Evolutionary conservation across 768 basidiomycete species (phyloP), one percentile per base, ranked within the genome.

Genomic region (Russula abietina): DNA sequence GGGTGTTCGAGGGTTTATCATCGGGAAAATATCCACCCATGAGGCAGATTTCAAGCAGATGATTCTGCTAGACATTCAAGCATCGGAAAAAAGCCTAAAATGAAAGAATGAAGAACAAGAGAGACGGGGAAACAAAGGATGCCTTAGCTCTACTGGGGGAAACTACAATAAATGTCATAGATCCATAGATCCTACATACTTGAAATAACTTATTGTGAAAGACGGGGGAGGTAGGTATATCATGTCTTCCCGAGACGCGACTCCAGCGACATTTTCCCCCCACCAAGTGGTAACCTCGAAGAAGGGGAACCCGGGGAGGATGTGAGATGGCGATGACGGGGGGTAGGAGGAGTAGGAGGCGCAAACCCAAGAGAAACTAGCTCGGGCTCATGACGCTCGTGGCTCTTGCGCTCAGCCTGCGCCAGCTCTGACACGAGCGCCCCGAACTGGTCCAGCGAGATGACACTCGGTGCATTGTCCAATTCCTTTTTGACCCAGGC

Each of bases 401-500:
- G 58, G 45, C 64, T 59, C 39, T 33, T 43, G 24, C 39, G 56
- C 48, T 69, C 68, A 38, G 53, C 19, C 43, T 52, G 56, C 41
- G 56, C 60, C 16, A 69, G 65, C 33, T 46, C 50, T 24, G 49
- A 61, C 69, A 78, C 77, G 48, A 74, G 72, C 38, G 61, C 59
- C 69, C 74, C 71, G 49, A 77, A 62, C n/a, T 72, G 72, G 26
- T 79, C 78, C 22, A 69, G 65, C 22, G 66, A 64, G 8, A 73
- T 59, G 14, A 66, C 65, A n/a, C 71, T 52, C 22, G 65, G 70
- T 38, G 78, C 65, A 32, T 67, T 68, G 4, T 71, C 69, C 10
- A 81, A 71, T 66, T 78, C 75, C 55, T 69, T 67, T 66, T 75
- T 74, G n/a, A 80, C 71, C 64, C 79, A 81, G 12, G 76, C 75